Evolutionary conservation across 2,329 filamentous ascomycete genomes (phyloP).

Genomic region (Talaromyces sp.): DNA sequence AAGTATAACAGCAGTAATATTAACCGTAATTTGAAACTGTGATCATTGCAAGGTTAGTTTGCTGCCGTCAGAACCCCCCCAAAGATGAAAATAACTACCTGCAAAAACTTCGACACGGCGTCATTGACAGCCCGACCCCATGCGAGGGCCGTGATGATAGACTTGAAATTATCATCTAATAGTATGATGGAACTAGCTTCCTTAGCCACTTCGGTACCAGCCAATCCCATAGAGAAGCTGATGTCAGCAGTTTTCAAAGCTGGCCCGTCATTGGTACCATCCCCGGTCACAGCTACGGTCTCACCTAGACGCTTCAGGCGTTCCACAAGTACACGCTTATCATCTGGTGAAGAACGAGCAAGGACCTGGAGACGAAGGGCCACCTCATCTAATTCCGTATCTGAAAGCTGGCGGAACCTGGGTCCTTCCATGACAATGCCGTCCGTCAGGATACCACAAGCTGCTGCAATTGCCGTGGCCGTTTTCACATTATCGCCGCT

Average conservation of each 20-base stretch:
- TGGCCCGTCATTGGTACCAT: slow-evolving; percentile 63
- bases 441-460: slow-evolving; percentile 63
- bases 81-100: slow-evolving; percentile 27
- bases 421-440: slow-evolving; percentile 66
- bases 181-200: slow-evolving; percentile 56
- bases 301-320: slow-evolving; percentile 59
- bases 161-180: slow-evolving; percentile 37
- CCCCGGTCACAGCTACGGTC: slow-evolving; percentile 59
- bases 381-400: slow-evolving; percentile 54
- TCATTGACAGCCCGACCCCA: slow-evolving; percentile 68
- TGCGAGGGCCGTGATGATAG: slow-evolving; percentile 61
- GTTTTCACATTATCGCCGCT: slow-evolving; percentile 67
- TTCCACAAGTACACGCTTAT: slow-evolving; percentile 60
- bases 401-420: slow-evolving; percentile 57
- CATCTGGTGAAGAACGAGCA: slow-evolving; percentile 61
- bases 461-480: slow-evolving; percentile 65
- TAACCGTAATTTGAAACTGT: slow-evolving; percentile 64
- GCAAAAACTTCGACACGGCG: slow-evolving; percentile 62
- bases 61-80: slow-evolving; percentile 51
- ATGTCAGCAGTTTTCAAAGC: slow-evolving; percentile 61
- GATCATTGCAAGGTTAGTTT: slow-evolving; percentile 61
- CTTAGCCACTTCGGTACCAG: slow-evolving; percentile 57
- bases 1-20: slow-evolving; percentile 75
- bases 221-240: slow-evolving; percentile 58
- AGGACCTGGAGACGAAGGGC: slow-evolving; percentile 59